These are phyloP conservation scores for Mimosa pudica DNA, from an alignment of 306 rosid genomes.

Conservation along the genomic window DNA sequence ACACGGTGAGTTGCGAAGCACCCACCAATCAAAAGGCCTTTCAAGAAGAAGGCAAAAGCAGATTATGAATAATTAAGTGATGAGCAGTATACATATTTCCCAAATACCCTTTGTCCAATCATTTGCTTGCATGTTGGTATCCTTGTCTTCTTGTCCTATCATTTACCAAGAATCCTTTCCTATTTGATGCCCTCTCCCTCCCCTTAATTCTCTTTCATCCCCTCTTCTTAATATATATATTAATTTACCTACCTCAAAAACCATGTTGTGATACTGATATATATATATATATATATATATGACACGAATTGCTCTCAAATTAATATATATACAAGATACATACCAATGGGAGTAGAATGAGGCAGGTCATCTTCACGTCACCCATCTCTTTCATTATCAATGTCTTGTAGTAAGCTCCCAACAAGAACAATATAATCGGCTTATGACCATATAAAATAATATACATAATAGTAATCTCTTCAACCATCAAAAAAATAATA, in stretches of 20 bases:
- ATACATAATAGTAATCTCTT: neutral
- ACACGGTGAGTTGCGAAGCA: constrained; percentile 27
- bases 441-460: too few relatives aligned
- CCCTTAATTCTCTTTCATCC: neutral
- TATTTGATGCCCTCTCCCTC: constrained; percentile 34
- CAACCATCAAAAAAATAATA: neutral
- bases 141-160: constrained; percentile 48
- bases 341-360: constrained; percentile 27
- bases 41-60: constrained; percentile 7
- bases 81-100: neutral
- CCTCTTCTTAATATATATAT: neutral
- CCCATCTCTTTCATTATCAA: constrained; percentile 33
- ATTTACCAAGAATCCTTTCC: constrained; percentile 38
- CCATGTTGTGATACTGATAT: neutral
- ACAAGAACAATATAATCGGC: constrained; percentile 15
- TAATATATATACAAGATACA: neutral
- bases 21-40: constrained; percentile 36
- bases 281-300: too few relatives aligned
- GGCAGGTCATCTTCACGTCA: constrained; percentile 39
- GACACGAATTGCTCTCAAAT: too few relatives aligned
- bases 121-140: constrained; percentile 42
- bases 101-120: constrained; percentile 40
- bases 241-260: neutral
- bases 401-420: constrained; percentile 13
- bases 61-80: constrained; percentile 29